phyloP scores from a whole-genome alignment of 2,329 filamentous ascomycete species.

The Ophiostoma himal-ulmi region DNA sequence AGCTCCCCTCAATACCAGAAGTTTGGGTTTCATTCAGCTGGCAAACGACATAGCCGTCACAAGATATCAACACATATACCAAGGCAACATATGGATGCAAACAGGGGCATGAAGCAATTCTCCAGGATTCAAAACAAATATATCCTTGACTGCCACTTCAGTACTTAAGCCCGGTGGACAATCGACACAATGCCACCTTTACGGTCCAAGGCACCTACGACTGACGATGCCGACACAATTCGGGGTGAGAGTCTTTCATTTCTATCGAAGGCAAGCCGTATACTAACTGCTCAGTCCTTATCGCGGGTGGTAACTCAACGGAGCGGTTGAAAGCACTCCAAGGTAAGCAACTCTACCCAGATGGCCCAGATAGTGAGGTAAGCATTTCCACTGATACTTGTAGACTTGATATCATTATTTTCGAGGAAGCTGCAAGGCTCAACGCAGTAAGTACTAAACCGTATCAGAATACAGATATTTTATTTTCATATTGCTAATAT shows the following conservation, averaged over 20 bases:
- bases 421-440: conserved; percentile 26
- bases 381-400: not conserved
- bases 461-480: not conserved
- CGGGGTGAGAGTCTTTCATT: conserved; percentile 21
- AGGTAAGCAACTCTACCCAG: conserved; percentile 20
- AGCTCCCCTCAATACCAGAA: not conserved
- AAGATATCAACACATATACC: not conserved
- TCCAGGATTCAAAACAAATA: not conserved
- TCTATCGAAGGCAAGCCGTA: not conserved
- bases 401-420: conserved; percentile 28
- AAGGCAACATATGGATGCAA: not conserved
- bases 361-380: too few species aligned
- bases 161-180: not conserved
- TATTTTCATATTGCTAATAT: not conserved
- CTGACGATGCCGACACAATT: conserved; percentile 26
- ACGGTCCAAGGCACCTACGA: conserved; percentile 19
- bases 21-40: not conserved
- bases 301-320: conserved; percentile 24
- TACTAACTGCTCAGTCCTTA: conserved; percentile 21
- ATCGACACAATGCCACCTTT: conserved; percentile 22
- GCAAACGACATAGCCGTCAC: not conserved
- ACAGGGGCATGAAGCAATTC: not conserved
- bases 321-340: conserved; percentile 27
- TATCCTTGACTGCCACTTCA: not conserved
- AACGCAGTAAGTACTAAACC: conserved; percentile 22